Evolutionary conservation across 495 filamentous ascomycete species (phyloP).

Genomic region (Xylaria telfairii): DNA sequence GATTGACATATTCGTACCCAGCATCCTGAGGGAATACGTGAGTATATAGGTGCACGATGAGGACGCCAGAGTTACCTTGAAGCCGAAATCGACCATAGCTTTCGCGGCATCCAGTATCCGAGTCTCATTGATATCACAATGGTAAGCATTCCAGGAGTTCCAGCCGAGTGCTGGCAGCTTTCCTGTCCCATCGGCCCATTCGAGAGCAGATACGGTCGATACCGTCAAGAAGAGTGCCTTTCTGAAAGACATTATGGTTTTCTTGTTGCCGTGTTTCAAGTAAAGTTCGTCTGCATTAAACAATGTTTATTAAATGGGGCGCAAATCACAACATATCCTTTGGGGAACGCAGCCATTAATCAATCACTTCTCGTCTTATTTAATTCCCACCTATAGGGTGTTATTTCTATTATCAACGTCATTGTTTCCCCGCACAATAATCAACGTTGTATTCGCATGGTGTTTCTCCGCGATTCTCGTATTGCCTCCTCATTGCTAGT

Average conservation of each 20-base stretch:
- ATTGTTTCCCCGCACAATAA: slow-evolving; percentile 3
- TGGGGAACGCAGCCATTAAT: not conserved
- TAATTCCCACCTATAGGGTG: not conserved
- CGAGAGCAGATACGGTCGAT: slow-evolving; percentile 13
- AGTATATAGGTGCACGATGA: not conserved
- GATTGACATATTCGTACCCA: slow-evolving; percentile 72
- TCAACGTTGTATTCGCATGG: not conserved
- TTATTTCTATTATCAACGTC: not conserved
- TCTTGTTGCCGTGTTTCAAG: not conserved
- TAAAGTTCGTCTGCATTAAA: not conserved
- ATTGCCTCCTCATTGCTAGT: not conserved
- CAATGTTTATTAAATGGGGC: not conserved
- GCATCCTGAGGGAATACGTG: slow-evolving; percentile 54
- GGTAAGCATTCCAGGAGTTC: slow-evolving; percentile 67
- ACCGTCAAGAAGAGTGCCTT: not conserved
- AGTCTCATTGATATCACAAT: slow-evolving; percentile 60
- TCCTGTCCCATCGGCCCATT: slow-evolving; percentile 43
- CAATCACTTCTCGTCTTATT: not conserved
- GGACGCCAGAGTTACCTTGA: slow-evolving; percentile 10
- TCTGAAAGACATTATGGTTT: not conserved
- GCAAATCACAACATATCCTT: not conserved
- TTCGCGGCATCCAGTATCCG: slow-evolving; percentile 60
- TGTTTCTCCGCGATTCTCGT: not conserved
- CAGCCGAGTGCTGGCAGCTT: slow-evolving; percentile 64
- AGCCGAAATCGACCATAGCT: slow-evolving; percentile 44